A percentile compares a stretch with the other conserved stretches of the same genome.
These are phyloP conservation scores for Hansenula sp. DNA, from an alignment of 1,139 yeast species.

Conservation along the genomic window DNA sequence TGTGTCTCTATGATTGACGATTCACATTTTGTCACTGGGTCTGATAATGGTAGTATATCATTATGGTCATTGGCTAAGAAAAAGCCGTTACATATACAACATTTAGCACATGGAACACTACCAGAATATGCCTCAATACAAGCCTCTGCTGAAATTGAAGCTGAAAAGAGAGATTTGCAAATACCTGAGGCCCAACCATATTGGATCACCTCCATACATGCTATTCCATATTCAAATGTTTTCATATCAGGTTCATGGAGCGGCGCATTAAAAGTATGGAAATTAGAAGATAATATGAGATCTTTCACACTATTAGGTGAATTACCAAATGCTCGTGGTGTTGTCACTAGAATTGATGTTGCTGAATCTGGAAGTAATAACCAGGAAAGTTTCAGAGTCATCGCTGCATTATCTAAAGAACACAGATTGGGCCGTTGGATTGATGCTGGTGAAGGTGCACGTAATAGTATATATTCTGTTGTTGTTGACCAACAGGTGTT, in stretches of 20 bases:
- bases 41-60: constrained; percentile 86
- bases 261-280: constrained; percentile 78
- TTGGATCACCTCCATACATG: constrained; percentile 78
- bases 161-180: constrained; percentile 39
- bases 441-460: constrained; percentile 36
- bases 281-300: constrained; percentile 60
- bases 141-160: constrained; percentile 68
- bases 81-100: constrained; percentile 69
- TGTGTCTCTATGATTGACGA: constrained; percentile 91
- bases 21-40: constrained; percentile 87
- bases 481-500: constrained; percentile 31
- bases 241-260: constrained; percentile 88
- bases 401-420: constrained; percentile 75
- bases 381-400: constrained; percentile 48
- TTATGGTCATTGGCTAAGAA: constrained; percentile 90
- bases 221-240: constrained; percentile 86
- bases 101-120: constrained; percentile 76
- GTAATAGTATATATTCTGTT: constrained; percentile 49
- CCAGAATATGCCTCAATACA: constrained; percentile 42
- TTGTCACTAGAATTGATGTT: constrained; percentile 64
- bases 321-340: constrained; percentile 61
- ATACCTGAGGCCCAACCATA: constrained; percentile 73
- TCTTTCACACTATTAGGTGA: constrained; percentile 53
- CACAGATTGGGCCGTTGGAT: constrained; percentile 88
- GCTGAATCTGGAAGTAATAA: constrained; percentile 53